A percentile compares a stretch with the other conserved stretches of the same genome.
phyloP scores from a whole-genome alignment of 768 basidiomycete genomes.

The Mycena pura region DNA sequence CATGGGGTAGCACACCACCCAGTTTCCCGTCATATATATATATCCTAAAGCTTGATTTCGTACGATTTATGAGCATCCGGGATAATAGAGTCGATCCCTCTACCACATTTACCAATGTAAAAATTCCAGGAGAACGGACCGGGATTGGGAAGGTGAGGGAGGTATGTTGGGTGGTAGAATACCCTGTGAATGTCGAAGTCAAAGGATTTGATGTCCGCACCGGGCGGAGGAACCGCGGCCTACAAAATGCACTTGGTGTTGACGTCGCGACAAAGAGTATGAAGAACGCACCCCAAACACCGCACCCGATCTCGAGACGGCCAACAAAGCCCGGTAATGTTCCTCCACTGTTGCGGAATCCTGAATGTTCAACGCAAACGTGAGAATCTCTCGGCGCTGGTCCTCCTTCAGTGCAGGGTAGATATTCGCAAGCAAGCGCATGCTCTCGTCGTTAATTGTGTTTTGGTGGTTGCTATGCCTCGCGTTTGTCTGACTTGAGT shows the following conservation, averaged over 20 bases:
- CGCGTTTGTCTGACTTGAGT: no score
- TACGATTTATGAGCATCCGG: neutral
- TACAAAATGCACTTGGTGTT: neutral
- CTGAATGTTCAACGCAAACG: neutral
- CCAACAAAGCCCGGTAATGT: neutral
- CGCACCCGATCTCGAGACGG: neutral
- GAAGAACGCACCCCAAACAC: neutral
- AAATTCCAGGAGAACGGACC: neutral
- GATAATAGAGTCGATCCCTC: slow-evolving; percentile 1
- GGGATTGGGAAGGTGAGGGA: neutral
- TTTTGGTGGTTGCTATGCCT: no score
- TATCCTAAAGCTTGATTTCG: neutral
- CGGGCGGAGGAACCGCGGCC: neutral
- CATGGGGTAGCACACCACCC: neutral
- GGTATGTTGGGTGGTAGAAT: neutral
- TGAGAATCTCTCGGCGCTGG: neutral
- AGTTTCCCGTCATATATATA: neutral
- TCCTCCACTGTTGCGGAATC: neutral
- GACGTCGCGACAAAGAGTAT: neutral
- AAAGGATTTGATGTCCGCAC: neutral
- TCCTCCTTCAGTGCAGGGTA: neutral
- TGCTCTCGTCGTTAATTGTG: no score
- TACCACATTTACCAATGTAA: neutral
- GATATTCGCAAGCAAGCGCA: neutral
- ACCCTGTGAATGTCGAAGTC: slow-evolving; percentile 1